Base-by-base conservation (phyloP, 495 filamentous ascomycete genomes). In the Penicillium lividum region DNA sequence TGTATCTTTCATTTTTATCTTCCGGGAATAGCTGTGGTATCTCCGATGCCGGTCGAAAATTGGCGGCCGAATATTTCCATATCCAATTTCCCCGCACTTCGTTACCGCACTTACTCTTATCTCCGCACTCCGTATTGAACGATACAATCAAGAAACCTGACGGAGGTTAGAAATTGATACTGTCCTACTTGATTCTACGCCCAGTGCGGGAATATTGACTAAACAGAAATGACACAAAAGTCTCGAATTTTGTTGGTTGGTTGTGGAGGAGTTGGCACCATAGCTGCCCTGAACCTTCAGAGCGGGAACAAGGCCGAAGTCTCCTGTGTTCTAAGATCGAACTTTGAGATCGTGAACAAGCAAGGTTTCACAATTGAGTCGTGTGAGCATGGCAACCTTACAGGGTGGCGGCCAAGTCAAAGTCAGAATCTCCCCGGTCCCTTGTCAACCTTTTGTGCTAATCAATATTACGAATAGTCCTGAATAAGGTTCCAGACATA, bases 291-390 rank as follows among this genome's bases (percentile, higher is more conserved):
- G 63, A 67, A 80, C 9, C 72, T 85, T 16, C 64, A 75, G 29
- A 64, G 71, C 44, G 73, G 73, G 38, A 63, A 69, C 7, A 53
- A 44, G 44, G 72, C 73, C 31, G 56, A 53, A 11, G 73, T 81
- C 30, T 80, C 78, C 8, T 72, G 76, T 5, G 67, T 85, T 15
- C 79, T 80, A 56, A 75, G 83, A 15, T 82, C 79, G 5, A 86
- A 84, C 63, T 84, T 79, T 70, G 73, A 72, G 5, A 71, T 65
- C 8, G 78, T 75, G 33, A 66, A 73, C n/a, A 47, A 70, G 18
- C 51, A 80, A 40, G 83, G 82, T 7, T 82, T 84, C 61, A 69
- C 62, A 11, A 80, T 84, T 58, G 65, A 78, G 43, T 84, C 81
- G 4, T 62, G 66, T 13, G 57, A 66, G 16, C 63, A 68, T 40